A percentile compares a stretch with the other conserved stretches of the same genome.
Evolutionary conservation across 345 rosid species (phyloP).

Genomic region (Gossypium mustelinum): DNA sequence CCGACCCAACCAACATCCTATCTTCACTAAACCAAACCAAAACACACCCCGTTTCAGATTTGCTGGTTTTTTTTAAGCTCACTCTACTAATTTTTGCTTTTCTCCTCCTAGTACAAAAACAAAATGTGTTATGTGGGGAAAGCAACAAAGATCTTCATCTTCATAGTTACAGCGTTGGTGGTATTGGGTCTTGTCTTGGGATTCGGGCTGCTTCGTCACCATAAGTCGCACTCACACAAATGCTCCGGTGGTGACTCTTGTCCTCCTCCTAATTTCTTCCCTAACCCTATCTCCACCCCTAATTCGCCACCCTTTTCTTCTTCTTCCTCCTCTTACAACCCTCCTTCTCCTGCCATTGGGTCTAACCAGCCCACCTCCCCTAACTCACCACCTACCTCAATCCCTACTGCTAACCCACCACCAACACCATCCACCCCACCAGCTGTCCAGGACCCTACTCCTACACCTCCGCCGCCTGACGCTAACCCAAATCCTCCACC

Average conservation of each 20-base stretch:
- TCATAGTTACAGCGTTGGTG: slow-evolving; percentile 65
- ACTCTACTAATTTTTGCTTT: background rate
- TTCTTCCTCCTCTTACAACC: slow-evolving; percentile 29
- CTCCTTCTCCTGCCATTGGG: slow-evolving; percentile 15
- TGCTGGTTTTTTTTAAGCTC: background rate
- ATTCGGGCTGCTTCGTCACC: slow-evolving; percentile 58
- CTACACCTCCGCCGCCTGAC: slow-evolving; percentile 35
- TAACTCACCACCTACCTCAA: slow-evolving; percentile 23
- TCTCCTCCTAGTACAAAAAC: background rate
- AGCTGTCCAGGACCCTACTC: slow-evolving; percentile 17
- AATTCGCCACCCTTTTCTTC: slow-evolving; percentile 14
- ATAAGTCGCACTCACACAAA: slow-evolving; percentile 28
- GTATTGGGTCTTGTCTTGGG: slow-evolving; percentile 72
- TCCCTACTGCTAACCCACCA: slow-evolving; percentile 33
- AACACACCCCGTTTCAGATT: slow-evolving; percentile 13
- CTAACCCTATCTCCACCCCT: slow-evolving; percentile 31
- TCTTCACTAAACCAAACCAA: slow-evolving; percentile 5
- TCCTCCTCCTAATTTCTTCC: slow-evolving; percentile 39
- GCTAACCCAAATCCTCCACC: slow-evolving; percentile 28
- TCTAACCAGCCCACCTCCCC: slow-evolving; percentile 31
- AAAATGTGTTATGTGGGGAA: slow-evolving; percentile 89
- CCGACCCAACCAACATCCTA: slow-evolving; percentile 15
- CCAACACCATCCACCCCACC: slow-evolving; percentile 19
- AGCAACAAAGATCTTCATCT: slow-evolving; percentile 98
- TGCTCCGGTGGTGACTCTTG: slow-evolving; percentile 53